phyloP scores from a whole-genome alignment of 2,329 filamentous ascomycete species.

The Aspergillus sp. region DNA sequence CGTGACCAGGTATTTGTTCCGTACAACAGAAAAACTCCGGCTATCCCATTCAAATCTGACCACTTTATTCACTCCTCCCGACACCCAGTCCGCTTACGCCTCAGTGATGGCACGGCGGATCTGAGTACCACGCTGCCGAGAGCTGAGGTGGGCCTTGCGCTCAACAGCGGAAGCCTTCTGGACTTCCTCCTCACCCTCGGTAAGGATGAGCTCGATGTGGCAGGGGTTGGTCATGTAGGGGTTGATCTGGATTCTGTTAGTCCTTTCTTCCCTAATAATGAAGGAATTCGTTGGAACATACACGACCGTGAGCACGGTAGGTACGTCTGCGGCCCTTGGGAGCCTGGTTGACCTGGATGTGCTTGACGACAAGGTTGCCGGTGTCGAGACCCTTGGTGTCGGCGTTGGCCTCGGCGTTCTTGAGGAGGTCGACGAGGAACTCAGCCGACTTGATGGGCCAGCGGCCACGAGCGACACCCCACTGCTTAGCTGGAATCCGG shows the following conservation, averaged over 20 bases:
- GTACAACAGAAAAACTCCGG: conserved; percentile 38
- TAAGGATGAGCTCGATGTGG: conserved; percentile 99
- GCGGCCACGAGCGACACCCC: conserved; percentile 95
- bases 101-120: conserved; percentile 62
- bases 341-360: conserved; percentile 99
- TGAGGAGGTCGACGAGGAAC: conserved; percentile 94
- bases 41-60: conserved; percentile 34
- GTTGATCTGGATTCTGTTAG: conserved; percentile 73
- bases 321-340: conserved; percentile 99
- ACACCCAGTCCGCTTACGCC: conserved; percentile 44
- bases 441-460: conserved; percentile 99
- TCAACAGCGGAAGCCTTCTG: conserved; percentile 77
- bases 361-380: conserved; percentile 96
- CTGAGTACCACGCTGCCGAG: conserved; percentile 82
- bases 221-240: conserved; percentile 99
- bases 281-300: conserved; percentile 58
- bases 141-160: conserved; percentile 72
- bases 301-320: conserved; percentile 99
- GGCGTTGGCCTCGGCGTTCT: conserved; percentile 96
- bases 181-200: conserved; percentile 93
- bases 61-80: conserved; percentile 25
- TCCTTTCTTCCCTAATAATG: neutral
- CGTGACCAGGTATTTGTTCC: conserved; percentile 31
- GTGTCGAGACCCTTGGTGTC: conserved; percentile 97
- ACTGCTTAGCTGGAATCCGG: conserved; percentile 79